Evolutionary conservation across 208 protist genomes (phyloP).

Genomic region (Blastocrithidia nonstop): DNA sequence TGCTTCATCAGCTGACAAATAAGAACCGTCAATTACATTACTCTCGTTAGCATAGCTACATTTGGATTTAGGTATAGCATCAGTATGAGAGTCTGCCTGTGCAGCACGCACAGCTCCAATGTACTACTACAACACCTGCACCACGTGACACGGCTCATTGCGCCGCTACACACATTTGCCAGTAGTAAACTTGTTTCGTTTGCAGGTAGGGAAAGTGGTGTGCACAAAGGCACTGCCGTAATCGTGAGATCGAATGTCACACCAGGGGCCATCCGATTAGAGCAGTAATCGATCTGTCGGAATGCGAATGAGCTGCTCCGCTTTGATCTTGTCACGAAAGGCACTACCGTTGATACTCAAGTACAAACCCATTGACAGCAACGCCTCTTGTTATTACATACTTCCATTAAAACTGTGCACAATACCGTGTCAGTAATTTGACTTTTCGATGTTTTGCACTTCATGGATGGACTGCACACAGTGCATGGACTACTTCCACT

Average conservation of each 20-base stretch:
- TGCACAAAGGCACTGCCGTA: slow-evolving; percentile 56
- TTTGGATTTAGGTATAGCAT: no score
- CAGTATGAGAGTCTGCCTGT: no score
- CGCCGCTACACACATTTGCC: slow-evolving; percentile 71
- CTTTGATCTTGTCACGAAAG: slow-evolving; percentile 65
- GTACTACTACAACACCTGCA: slow-evolving; percentile 65
- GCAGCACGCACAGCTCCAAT: slow-evolving; percentile 11
- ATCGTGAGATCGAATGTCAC: slow-evolving; percentile 84
- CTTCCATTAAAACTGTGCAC: slow-evolving; percentile 92
- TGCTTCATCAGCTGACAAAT: no score
- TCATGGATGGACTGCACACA: no score
- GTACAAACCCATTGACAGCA: slow-evolving; percentile 69
- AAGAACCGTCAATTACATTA: no score
- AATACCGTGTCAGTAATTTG: slow-evolving; percentile 41
- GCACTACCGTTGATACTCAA: slow-evolving; percentile 87
- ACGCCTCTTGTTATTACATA: slow-evolving; percentile 52
- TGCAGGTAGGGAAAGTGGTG: slow-evolving; percentile 34
- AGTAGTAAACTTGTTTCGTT: slow-evolving; percentile 44
- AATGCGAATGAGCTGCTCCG: slow-evolving; percentile 53
- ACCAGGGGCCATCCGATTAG: slow-evolving; percentile 92
- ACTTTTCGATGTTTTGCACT: no score
- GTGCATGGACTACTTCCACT: background rate
- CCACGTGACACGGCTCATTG: slow-evolving; percentile 81
- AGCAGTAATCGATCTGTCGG: slow-evolving; percentile 79
- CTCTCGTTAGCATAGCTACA: no score